Evolutionary conservation across 163 green algal genomes (phyloP).

Genomic region (Chlorella variabilis): DNA sequence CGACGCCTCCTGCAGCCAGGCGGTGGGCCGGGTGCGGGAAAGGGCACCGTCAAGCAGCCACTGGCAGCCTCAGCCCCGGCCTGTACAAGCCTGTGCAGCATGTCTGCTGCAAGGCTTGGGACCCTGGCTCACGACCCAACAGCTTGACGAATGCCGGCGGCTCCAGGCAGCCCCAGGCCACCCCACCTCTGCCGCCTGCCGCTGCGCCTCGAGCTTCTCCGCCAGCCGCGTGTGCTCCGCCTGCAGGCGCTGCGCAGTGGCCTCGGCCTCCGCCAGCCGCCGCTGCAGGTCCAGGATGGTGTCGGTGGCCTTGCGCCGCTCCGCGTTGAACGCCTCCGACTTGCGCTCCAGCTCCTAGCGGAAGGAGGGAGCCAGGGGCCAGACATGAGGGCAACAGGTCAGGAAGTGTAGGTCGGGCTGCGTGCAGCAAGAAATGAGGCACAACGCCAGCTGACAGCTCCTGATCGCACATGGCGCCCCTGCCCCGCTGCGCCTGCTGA

Average conservation of each 20-base stretch:
- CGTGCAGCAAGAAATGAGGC: no score
- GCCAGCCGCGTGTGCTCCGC: constrained; percentile 38
- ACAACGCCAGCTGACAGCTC: no score
- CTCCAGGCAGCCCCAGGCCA: no score
- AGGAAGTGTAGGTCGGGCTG: no score
- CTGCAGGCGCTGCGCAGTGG: constrained; percentile 22
- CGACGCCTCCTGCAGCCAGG: constrained; percentile 21
- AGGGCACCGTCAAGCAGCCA: neutral
- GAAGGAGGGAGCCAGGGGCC: neutral
- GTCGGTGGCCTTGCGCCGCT: constrained; percentile 48
- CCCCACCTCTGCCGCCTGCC: constrained; percentile 35
- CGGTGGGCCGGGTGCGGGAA: neutral
- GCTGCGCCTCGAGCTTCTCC: constrained; percentile 34
- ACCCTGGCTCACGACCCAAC: no score
- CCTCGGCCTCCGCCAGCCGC: constrained; percentile 47
- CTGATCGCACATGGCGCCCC: neutral
- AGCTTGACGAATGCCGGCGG: no score
- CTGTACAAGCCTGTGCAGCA: no score
- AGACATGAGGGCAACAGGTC: neutral
- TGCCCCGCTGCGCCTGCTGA: neutral
- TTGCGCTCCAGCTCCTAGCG: constrained; percentile 55
- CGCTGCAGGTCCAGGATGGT: constrained; percentile 55
- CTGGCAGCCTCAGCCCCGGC: no score
- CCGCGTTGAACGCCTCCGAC: constrained; percentile 34
- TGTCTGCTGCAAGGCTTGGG: no score